A percentile compares a stretch with the other conserved stretches of the same genome.
phyloP scores from a whole-genome alignment of 1,284 basidiomycete genomes.

The Trametes pubescens region DNA sequence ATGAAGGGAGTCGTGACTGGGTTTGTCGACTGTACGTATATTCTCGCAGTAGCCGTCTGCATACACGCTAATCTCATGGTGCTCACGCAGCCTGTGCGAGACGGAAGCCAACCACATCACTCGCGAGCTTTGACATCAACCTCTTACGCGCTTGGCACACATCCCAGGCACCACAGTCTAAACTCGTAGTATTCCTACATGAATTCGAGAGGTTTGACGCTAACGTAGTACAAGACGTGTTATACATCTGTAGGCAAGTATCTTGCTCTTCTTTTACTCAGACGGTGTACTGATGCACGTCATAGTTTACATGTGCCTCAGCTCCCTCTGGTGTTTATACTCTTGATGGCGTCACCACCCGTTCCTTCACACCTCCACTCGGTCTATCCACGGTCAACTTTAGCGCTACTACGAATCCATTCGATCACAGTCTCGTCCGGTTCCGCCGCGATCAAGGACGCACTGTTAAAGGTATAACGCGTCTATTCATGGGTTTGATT shows the following conservation, averaged over 20 bases:
- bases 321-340: constrained; percentile 67
- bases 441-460: constrained; percentile 52
- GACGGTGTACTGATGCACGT: constrained; percentile 5
- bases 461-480: constrained; percentile 56
- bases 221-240: constrained; percentile 65
- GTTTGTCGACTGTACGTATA: constrained; percentile 50
- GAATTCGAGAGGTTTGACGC: constrained; percentile 77
- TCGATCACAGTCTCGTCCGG: constrained; percentile 59
- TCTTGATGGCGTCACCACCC: constrained; percentile 63
- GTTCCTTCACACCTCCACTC: constrained; percentile 63
- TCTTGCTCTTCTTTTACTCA: neutral
- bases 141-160: constrained; percentile 66
- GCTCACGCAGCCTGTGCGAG: constrained; percentile 37
- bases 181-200: constrained; percentile 66
- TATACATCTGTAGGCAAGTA: constrained; percentile 71
- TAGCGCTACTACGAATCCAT: constrained; percentile 64
- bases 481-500: too few species aligned
- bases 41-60: constrained; percentile 6
- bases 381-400: constrained; percentile 62
- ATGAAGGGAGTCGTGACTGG: constrained; percentile 66
- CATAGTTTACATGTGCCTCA: constrained; percentile 50
- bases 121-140: constrained; percentile 68
- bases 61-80: too few species aligned
- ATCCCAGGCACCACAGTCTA: constrained; percentile 37
- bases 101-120: constrained; percentile 55